A percentile compares a stretch with the other conserved stretches of the same genome.
phyloP scores from a whole-genome alignment of 2,329 filamentous ascomycete genomes.

The Penicillium sp. region DNA sequence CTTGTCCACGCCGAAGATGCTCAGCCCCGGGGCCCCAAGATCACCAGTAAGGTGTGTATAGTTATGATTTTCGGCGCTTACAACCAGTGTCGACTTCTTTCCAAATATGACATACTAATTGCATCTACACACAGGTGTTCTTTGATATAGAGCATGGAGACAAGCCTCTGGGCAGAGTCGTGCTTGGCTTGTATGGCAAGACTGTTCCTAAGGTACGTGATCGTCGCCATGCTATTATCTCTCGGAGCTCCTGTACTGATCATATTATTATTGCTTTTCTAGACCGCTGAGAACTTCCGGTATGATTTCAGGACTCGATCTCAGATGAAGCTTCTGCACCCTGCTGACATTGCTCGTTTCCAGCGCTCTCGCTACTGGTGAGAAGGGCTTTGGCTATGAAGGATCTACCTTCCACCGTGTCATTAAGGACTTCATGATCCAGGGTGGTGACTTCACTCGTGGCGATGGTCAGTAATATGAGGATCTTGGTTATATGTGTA shows the following conservation, averaged over 20 bases:
- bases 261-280: too few species aligned
- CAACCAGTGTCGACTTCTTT: too few species aligned
- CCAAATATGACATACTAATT: too few species aligned
- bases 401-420: conserved; percentile 61
- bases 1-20: conserved; percentile 67
- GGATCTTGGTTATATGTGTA: too few species aligned
- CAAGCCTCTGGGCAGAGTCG: conserved; percentile 52
- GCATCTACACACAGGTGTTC: conserved; percentile 55
- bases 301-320: conserved; percentile 22
- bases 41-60: conserved; percentile 87
- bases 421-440: conserved; percentile 63
- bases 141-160: conserved; percentile 59
- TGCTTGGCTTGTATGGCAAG: conserved; percentile 59
- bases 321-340: too few species aligned
- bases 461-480: conserved; percentile 44
- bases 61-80: too few species aligned
- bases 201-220: conserved; percentile 53
- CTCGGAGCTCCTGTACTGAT: too few species aligned
- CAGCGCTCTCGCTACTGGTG: conserved; percentile 54
- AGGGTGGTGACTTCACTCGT: conserved; percentile 60
- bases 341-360: conserved; percentile 6
- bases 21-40: conserved; percentile 65
- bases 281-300: conserved; percentile 60
- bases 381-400: conserved; percentile 60
- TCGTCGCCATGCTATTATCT: conserved; percentile 10